Percentiles rank a stretch among this genome's conserved stretches.
Evolutionary conservation across 257 asterid genomes (phyloP).

Genomic region (Solanum tacnaense): DNA sequence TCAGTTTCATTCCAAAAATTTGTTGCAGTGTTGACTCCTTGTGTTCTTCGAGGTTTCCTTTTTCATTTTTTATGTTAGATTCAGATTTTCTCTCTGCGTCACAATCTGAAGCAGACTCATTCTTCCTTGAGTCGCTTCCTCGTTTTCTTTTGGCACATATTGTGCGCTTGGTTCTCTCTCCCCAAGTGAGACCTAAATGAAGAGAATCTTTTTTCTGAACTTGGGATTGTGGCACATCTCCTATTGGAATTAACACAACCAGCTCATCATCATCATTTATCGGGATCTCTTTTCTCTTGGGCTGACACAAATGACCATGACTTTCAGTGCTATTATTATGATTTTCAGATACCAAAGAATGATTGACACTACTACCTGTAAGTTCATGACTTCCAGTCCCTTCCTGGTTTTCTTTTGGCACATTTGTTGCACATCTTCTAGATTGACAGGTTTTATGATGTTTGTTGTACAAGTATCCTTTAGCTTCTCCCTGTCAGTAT

Average conservation of each 20-base stretch:
- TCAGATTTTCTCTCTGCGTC: not conserved
- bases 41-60: conserved; percentile 5
- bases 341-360: not conserved
- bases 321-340: not conserved
- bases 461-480: not conserved
- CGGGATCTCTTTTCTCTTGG: conserved; percentile 9
- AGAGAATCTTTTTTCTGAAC: conserved; percentile 3
- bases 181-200: not conserved
- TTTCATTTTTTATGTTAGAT: conserved; percentile 3
- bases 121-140: not conserved
- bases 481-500: not conserved
- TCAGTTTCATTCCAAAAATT: not conserved
- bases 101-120: not conserved
- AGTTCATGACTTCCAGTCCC: not conserved
- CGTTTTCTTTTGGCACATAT: not conserved
- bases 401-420: not conserved
- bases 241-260: not conserved
- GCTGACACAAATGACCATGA: conserved; percentile 13
- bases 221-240: not conserved
- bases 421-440: not conserved
- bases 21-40: conserved; percentile 6
- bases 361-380: not conserved
- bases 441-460: not conserved
- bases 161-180: not conserved
- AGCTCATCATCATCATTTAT: not conserved